Evolutionary conservation across 2,329 filamentous ascomycete species (phyloP), one percentile per base, ranked within the genome.

Genomic region (Fusarium praegraminearum): DNA sequence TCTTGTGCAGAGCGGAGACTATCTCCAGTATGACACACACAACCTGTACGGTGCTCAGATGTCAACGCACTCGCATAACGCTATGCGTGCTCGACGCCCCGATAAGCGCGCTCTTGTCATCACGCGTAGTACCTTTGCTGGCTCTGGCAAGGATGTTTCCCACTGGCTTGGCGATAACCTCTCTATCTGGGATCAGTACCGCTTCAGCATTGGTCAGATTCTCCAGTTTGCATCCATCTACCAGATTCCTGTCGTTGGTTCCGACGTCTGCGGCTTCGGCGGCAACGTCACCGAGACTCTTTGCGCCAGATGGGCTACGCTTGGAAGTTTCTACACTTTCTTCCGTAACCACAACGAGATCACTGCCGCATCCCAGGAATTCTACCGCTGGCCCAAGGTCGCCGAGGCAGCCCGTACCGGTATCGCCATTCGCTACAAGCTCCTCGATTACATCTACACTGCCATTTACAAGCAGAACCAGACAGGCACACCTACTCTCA

Each of bases 1-100:
- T 28, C 65, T 74, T 7, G 63, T 74, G 1, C 72, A 74, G 47
- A 60, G 54, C 4, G 61, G 70, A 6, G 70, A 56, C 0, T 74
- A 73, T 6, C 46, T 64, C 8, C 70, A 74, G 50, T 73, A 73
- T 12, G 92, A 94, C 71, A 91, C 89, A 0, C 92, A 94, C 77
- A 94, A 94, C 71, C 78, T 94, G 2, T 93, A 92, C 76, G 92
- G 92, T 2, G 86, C 87, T 10, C 89, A 93, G 89, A 94, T 94
- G 91, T 91, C 89, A 2, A 83, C 20, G 81, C 87, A 7, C 11
- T 91, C 90, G 0, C 85, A 87, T 54, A 78, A 84, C 15, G 89
- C 92, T 2, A 92, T 94, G 91, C 78, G 88, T 9, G 78, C 82
- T 15, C 87, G 91, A 11, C 86, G 91, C 0, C 91, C 92, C 0